Conservation (phyloP, 2,329 filamentous ascomycete genomes). For the Xylariaceae sp. region DNA sequence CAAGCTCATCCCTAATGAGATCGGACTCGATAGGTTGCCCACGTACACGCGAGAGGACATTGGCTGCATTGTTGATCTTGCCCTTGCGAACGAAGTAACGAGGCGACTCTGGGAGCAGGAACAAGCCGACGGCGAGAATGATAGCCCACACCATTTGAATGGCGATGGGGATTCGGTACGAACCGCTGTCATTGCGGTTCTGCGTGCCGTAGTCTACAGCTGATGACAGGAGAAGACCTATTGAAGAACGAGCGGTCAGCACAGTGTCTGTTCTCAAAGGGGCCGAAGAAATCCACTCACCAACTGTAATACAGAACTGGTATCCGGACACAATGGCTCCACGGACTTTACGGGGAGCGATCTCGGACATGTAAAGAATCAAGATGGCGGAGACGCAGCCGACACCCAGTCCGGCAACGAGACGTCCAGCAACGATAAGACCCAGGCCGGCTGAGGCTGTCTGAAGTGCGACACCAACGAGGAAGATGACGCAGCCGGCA, state of each 20-base stretch:
- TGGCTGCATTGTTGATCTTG: slow-evolving; percentile 64
- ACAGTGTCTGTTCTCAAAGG: too few relatives aligned
- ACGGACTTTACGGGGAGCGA: slow-evolving; percentile 73
- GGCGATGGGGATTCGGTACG: slow-evolving; percentile 79
- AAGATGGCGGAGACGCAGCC: slow-evolving; percentile 80
- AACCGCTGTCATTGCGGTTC: slow-evolving; percentile 61
- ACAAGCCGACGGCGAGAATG: slow-evolving; percentile 71
- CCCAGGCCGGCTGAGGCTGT: slow-evolving; percentile 59
- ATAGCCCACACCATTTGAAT: slow-evolving; percentile 82
- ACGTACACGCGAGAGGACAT: slow-evolving; percentile 68
- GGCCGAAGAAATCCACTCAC: too few relatives aligned
- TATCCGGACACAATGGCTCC: slow-evolving; percentile 81
- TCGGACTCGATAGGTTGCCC: slow-evolving; percentile 73
- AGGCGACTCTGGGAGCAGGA: slow-evolving; percentile 82
- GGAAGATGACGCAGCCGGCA: slow-evolving; percentile 71
- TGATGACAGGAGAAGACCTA: slow-evolving; percentile 67
- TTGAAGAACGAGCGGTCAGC: neutral
- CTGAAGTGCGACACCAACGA: slow-evolving; percentile 69
- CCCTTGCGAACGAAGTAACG: slow-evolving; percentile 84
- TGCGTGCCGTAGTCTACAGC: slow-evolving; percentile 74
- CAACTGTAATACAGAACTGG: slow-evolving; percentile 82
- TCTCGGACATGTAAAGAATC: slow-evolving; percentile 87
- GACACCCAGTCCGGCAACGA: slow-evolving; percentile 76
- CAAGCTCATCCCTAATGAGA: slow-evolving; percentile 76
- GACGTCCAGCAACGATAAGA: slow-evolving; percentile 71